Evolutionary conservation across 2,329 filamentous ascomycete genomes (phyloP).

Genomic region (Cyphellophora attinorum): DNA sequence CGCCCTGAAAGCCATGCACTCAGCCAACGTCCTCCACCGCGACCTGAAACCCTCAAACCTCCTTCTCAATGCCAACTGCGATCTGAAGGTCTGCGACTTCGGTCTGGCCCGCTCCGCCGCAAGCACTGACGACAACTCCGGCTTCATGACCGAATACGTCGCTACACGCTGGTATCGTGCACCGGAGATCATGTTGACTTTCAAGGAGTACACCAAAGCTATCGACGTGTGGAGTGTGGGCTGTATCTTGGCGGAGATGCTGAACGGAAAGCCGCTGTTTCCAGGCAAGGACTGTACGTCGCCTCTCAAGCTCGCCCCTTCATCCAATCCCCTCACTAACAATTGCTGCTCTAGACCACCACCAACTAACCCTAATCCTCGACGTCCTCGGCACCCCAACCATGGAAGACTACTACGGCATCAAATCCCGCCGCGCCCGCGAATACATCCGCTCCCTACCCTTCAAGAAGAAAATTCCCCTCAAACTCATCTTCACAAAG

Average conservation of each 20-base stretch:
- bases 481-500: constrained; percentile 95
- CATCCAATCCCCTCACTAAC: constrained; percentile 1
- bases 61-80: constrained; percentile 95
- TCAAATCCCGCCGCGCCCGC: constrained; percentile 92
- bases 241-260: constrained; percentile 96
- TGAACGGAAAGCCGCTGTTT: constrained; percentile 95
- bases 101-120: constrained; percentile 90
- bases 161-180: constrained; percentile 98
- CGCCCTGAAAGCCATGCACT: constrained; percentile 98
- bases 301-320: constrained; percentile 1
- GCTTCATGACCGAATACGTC: constrained; percentile 99
- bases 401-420: constrained; percentile 99
- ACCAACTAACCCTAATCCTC: constrained; percentile 92
- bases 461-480: constrained; percentile 99
- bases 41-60: constrained; percentile 97
- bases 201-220: constrained; percentile 99
- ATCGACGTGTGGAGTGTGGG: constrained; percentile 99
- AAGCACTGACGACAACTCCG: constrained; percentile 98
- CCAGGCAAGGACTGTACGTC: constrained; percentile 92
- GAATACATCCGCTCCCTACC: constrained; percentile 97
- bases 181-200: constrained; percentile 99
- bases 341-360: constrained; percentile 59
- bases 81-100: constrained; percentile 98
- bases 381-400: constrained; percentile 96
- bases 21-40: constrained; percentile 92